Conservation (phyloP, 345 rosid genomes). For the Pistacia vera region DNA sequence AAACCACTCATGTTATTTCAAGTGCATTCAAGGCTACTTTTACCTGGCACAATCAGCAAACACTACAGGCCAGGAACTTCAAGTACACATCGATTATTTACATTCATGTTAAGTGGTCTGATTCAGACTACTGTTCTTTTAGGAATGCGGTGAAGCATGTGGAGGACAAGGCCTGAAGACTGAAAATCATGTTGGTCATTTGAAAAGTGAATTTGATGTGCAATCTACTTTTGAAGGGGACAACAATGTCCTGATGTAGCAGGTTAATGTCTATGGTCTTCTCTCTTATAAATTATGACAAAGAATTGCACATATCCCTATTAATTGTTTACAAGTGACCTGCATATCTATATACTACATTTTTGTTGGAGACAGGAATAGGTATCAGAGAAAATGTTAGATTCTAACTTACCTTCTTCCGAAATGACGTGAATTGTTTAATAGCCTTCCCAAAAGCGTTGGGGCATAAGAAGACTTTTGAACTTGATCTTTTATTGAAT, state of each 20-base stretch:
- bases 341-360: too few species aligned
- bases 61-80: conserved; percentile 69
- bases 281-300: not conserved
- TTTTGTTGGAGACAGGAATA: too few species aligned
- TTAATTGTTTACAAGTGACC: too few species aligned
- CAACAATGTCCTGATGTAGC: conserved; percentile 91
- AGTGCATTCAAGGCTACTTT: conserved; percentile 81
- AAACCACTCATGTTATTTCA: conserved; percentile 75
- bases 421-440: not conserved
- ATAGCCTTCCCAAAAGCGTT: not conserved
- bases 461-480: not conserved
- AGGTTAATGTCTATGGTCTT: conserved; percentile 43
- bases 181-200: conserved; percentile 83
- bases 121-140: conserved; percentile 11
- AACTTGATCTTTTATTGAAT: not conserved
- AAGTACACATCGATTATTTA: not conserved
- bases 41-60: conserved; percentile 93
- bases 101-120: not conserved
- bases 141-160: conserved; percentile 99
- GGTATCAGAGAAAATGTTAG: not conserved
- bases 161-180: conserved; percentile 97
- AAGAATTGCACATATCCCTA: not conserved
- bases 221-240: conserved; percentile 97
- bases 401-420: not conserved
- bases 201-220: conserved; percentile 87